Evolutionary conservation across 371 early-diverging fungal genomes (phyloP).

Genomic region (Mucor saturninus): DNA sequence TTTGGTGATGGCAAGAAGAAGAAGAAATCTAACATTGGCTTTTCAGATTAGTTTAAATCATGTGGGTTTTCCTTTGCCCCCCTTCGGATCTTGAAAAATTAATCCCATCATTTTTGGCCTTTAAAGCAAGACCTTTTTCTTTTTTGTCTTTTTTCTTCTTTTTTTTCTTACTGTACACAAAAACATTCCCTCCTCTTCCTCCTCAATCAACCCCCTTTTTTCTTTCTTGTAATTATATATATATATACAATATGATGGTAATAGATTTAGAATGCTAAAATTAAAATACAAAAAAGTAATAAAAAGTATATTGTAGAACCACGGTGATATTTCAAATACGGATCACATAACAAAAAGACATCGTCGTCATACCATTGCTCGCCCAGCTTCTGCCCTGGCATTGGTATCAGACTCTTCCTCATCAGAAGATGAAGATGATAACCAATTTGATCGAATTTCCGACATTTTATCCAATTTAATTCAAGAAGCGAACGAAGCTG

Average conservation of each 20-base stretch:
- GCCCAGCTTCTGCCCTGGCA: slow-evolving; percentile 22
- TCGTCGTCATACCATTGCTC: slow-evolving; percentile 21
- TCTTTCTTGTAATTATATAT: slow-evolving; percentile 1
- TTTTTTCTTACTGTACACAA: neutral
- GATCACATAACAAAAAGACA: slow-evolving; percentile 7
- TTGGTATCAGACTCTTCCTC: slow-evolving; percentile 10
- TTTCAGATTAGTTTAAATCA: slow-evolving; percentile 17
- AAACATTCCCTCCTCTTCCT: neutral
- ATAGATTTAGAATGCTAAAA: slow-evolving; percentile 4
- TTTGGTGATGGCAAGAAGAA: slow-evolving; percentile 80
- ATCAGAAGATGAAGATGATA: slow-evolving; percentile 16
- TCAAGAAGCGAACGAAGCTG: slow-evolving; percentile 37
- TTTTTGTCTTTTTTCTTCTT: neutral
- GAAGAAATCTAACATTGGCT: slow-evolving; percentile 41
- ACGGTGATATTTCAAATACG: neutral
- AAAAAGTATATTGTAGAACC: slow-evolving; percentile 5
- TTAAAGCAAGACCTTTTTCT: neutral
- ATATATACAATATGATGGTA: slow-evolving; percentile 1
- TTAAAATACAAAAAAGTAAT: neutral
- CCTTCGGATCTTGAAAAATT: neutral
- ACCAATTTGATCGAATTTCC: slow-evolving; percentile 32
- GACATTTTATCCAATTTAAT: slow-evolving; percentile 34
- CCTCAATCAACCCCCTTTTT: neutral
- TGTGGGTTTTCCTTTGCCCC: slow-evolving; percentile 1
- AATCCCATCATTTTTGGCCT: neutral